Conservation (phyloP, 768 basidiomycete genomes). For the Auricularia sp. region DNA sequence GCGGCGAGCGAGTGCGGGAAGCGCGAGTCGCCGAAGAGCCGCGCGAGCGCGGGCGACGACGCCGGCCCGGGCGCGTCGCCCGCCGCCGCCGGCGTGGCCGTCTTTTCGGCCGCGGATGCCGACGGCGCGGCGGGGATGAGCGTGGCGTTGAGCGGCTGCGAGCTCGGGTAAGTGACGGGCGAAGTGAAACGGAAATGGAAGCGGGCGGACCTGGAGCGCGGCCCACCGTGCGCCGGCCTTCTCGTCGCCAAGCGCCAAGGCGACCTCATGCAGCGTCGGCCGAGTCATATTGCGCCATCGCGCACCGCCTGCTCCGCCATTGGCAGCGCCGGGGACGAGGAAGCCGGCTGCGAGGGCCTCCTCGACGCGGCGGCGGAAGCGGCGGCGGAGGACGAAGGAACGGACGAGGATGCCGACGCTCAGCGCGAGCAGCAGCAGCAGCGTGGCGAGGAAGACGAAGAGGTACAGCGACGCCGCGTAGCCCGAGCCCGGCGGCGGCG, state of each 20-base stretch:
- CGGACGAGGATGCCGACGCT: conserved; percentile 13
- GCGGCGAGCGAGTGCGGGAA: not conserved
- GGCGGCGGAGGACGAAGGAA: conserved; percentile 12
- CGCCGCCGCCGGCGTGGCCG: not conserved
- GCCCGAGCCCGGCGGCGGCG: not conserved
- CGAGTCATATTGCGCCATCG: not conserved
- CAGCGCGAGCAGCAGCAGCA: conserved; percentile 12
- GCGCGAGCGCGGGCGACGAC: not conserved
- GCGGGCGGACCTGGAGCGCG: too few species aligned
- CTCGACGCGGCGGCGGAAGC: conserved; percentile 12
- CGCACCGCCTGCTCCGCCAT: not conserved
- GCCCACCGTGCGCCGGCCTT: too few species aligned
- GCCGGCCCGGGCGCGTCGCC: not conserved
- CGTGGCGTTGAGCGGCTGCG: too few species aligned
- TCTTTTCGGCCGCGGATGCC: too few species aligned
- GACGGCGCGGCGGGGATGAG: too few species aligned
- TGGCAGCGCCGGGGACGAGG: not conserved
- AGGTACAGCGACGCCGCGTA: conserved; percentile 9
- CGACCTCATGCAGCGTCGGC: not conserved
- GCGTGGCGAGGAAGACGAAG: conserved; percentile 14
- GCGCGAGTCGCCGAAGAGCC: not conserved
- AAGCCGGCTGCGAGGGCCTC: conserved; percentile 4
- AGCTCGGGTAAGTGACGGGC: too few species aligned
- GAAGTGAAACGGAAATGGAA: too few species aligned
- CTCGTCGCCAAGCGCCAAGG: not conserved